Percentiles rank a stretch among this genome's conserved stretches.
Conservation (phyloP, 2,329 filamentous ascomycete genomes). For the Diaporthe eres region DNA sequence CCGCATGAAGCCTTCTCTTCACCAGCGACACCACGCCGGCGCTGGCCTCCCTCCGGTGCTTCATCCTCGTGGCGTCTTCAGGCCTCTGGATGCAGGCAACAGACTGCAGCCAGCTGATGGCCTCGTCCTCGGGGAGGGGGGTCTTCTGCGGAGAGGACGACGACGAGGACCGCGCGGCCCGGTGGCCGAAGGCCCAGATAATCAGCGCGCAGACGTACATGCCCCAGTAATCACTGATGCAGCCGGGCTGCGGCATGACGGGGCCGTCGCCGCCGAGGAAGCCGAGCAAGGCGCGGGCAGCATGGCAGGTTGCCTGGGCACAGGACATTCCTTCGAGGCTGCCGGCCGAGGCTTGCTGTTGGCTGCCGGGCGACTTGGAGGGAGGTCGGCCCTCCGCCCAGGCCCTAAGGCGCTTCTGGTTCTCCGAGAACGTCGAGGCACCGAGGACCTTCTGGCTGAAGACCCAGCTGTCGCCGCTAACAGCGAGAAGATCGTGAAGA, state of each 20-base stretch:
- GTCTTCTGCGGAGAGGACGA: conserved; percentile 39
- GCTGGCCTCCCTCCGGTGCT: conserved; percentile 57
- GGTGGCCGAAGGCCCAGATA: conserved; percentile 70
- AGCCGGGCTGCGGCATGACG: conserved; percentile 47
- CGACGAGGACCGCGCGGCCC: conserved; percentile 39
- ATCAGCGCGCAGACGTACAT: conserved; percentile 71
- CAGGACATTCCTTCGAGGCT: conserved; percentile 54
- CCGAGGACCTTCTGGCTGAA: conserved; percentile 68
- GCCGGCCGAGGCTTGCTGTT: conserved; percentile 24
- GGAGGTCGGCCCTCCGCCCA: conserved; percentile 53
- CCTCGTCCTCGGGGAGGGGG: conserved; percentile 46
- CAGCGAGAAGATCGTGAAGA: conserved; percentile 69
- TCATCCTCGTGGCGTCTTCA: conserved; percentile 55
- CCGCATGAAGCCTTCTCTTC: conserved; percentile 61
- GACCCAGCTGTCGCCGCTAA: conserved; percentile 71
- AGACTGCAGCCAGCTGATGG: conserved; percentile 55
- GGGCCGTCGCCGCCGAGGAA: conserved; percentile 55
- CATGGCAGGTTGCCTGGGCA: conserved; percentile 62
- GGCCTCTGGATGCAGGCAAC: conserved; percentile 57
- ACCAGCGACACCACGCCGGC: conserved; percentile 64
- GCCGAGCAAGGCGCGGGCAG: conserved; percentile 64
- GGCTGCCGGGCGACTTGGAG: conserved; percentile 26
- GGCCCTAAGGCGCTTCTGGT: conserved; percentile 60
- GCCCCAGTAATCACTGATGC: conserved; percentile 68
- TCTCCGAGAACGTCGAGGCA: conserved; percentile 59